Base-by-base conservation (phyloP, 495 filamentous ascomycete genomes). In the Chaetomidium leptoderma region DNA sequence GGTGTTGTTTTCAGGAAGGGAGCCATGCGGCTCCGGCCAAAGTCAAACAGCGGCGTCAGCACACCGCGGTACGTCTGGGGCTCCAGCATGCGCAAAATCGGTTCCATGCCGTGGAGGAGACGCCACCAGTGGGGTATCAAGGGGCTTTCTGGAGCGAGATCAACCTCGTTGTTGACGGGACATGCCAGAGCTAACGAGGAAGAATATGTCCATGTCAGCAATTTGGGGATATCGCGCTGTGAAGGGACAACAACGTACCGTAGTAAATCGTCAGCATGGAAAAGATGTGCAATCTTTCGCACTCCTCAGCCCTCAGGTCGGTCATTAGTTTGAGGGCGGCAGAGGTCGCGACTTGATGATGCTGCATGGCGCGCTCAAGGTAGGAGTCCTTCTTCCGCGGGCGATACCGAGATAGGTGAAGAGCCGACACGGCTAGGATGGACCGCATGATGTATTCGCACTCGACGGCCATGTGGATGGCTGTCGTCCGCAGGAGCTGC, bases 261-360 rank as follows among this genome's bases (percentile, higher is more conserved):
- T 51, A 51, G 32, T 51, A 51, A 16, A 51, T 33, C 2, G 48
- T 51, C 19, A 51, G 48, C 48, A 51, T 51, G 9, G 48, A 51
- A 39, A 51, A 51, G 27, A 51, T 10, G 11, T 51, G 48, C 19
- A 51, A 21, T 8, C 48, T 26, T 24, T 51, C 48, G 23, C 48
- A 51, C 21, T 51, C 48, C 0, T 51, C 48, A 3, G 23, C 19
- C 32, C 14, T 51, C 48, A 51, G 13, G 23, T 51, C 33, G 32
- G 23, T 27, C 48, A 51, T 16, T 7, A 51, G 32, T 2, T 24
- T 9, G 32, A 51, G 30, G 32, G 48, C 48, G 1, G 13, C 33
- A 2, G 32, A 51, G 33, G 27, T 51, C 7, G 48, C 48, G 16
- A 19, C 48, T 14, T 51, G 32, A 27, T 51, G 48, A 33, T 51